phyloP scores from a whole-genome alignment of 164 flowering plant genomes.

The Magnolia changhungtana region DNA sequence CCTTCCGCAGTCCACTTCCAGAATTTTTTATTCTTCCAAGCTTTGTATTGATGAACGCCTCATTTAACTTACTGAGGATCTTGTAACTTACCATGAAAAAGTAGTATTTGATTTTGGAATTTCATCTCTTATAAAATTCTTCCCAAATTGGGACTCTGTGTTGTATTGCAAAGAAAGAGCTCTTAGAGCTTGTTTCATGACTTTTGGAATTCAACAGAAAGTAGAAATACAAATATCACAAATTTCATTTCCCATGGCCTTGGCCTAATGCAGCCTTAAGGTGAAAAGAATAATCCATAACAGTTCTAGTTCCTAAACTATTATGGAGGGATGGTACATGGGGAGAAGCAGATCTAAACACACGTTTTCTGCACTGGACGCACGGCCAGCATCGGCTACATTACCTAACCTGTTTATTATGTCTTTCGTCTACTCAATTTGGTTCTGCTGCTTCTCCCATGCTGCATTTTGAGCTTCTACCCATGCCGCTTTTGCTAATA shows the following conservation, averaged over 20 bases:
- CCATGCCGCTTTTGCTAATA: constrained; percentile 78
- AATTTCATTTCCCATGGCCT: not conserved
- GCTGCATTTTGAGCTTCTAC: constrained; percentile 85
- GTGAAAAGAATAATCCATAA: not conserved
- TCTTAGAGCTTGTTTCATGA: not conserved
- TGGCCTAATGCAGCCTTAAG: not conserved
- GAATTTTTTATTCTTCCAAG: too few relatives aligned
- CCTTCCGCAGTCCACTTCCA: too few relatives aligned
- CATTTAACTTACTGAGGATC: too few relatives aligned
- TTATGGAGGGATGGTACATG: not conserved
- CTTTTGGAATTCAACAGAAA: not conserved
- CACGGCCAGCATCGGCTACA: constrained; percentile 95
- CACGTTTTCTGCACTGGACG: constrained; percentile 98
- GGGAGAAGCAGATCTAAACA: not conserved
- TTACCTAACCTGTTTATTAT: constrained; percentile 77
- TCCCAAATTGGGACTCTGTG: too few relatives aligned
- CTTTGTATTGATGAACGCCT: too few relatives aligned
- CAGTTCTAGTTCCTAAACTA: not conserved
- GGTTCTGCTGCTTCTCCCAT: constrained; percentile 99
- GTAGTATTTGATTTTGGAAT: too few relatives aligned
- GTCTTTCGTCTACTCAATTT: constrained; percentile 78
- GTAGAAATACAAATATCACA: not conserved
- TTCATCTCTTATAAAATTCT: too few relatives aligned
- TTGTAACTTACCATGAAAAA: too few relatives aligned
- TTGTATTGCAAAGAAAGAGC: not conserved